These are phyloP conservation scores for Hondaea fermentalgiana DNA, from an alignment of 108 stramenopile genomes.

Conservation along the genomic window DNA sequence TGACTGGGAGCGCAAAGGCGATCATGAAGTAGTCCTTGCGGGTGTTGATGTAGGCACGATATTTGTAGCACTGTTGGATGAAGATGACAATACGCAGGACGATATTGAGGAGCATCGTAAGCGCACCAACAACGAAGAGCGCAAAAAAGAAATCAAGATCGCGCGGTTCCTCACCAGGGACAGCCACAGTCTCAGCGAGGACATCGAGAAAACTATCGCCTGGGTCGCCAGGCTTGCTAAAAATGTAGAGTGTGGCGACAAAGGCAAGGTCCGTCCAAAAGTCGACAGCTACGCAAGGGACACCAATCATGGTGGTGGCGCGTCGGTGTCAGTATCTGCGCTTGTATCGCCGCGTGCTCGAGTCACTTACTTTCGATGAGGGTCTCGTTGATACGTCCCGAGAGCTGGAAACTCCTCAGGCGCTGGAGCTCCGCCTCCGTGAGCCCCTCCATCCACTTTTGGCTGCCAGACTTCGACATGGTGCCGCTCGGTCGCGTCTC, in stretches of 20 bases:
- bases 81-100: neutral
- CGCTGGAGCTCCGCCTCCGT: neutral
- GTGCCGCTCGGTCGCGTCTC: no score
- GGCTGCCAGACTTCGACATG: neutral
- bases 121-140: neutral
- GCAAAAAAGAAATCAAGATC: neutral
- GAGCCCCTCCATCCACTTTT: neutral
- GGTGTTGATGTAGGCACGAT: neutral
- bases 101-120: neutral
- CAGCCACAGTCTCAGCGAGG: neutral
- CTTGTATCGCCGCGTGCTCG: neutral
- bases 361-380: neutral
- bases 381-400: neutral
- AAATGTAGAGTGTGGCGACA: neutral
- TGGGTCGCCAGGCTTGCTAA: neutral
- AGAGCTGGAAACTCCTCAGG: neutral
- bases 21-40: neutral
- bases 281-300: neutral
- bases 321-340: neutral
- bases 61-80: neutral
- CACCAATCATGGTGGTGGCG: neutral
- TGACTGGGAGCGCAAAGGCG: neutral
- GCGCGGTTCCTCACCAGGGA: neutral
- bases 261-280: conserved; percentile 6
- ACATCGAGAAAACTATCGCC: neutral